Conservation (phyloP, 352 stramenopile species). For the Stramenopiles sp. region DNA sequence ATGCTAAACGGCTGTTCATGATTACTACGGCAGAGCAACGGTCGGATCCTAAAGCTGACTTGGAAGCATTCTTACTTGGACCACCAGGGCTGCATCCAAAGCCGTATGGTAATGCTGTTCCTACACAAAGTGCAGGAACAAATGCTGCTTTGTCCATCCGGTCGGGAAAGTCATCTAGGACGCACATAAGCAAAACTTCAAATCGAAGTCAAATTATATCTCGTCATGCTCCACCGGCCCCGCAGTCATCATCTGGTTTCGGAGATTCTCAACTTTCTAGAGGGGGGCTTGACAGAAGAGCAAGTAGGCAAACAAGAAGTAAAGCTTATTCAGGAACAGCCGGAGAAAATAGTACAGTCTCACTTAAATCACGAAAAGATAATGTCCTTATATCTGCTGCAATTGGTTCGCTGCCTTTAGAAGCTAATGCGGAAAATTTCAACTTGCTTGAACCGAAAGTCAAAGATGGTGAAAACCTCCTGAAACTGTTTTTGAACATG, state of each 20-base stretch:
- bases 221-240: neutral
- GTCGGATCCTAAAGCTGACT: neutral
- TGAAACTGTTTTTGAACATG: neutral
- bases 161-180: neutral
- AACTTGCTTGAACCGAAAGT: neutral
- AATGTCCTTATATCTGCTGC: neutral
- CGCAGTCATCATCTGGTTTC: neutral
- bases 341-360: neutral
- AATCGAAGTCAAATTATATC: neutral
- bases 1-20: neutral
- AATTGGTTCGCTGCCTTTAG: neutral
- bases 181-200: neutral
- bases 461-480: neutral
- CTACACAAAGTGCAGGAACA: neutral
- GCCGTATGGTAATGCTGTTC: constrained; percentile 4
- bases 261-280: neutral
- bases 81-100: neutral
- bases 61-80: constrained; percentile 1
- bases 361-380: neutral
- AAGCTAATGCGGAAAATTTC: neutral
- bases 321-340: neutral
- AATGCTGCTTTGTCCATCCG: neutral
- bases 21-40: neutral
- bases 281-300: neutral
- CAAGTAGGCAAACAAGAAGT: neutral